Base-by-base conservation (phyloP, 192 early-diverging fungal genomes). In the Backusella circina region DNA sequence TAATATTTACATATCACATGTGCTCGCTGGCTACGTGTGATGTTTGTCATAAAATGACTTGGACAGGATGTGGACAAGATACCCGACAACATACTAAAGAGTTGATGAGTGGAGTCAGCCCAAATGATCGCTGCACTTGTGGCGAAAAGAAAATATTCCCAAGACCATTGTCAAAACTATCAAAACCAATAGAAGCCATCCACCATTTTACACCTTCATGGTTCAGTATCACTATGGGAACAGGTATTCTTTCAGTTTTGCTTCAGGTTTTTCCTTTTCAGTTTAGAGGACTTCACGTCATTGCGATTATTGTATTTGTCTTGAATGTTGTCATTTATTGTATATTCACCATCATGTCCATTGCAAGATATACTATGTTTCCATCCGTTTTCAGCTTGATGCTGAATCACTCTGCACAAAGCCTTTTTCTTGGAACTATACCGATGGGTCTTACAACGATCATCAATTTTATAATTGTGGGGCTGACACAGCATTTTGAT, bases 181-280 rank as follows among this genome's bases (percentile, higher is more conserved):
- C 54, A 10, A 61, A 26, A 61, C 54, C 69, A 13, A 16, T 23
- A 18, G 41, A 70, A 47, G 65, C 38, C 8, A 67, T 74, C 23
- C 41, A 33, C 16, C 80, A 86, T 35, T 89, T 89, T 44, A 88
- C 81, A 21, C 88, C 88, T 3, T 84, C 86, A n/a, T 89, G 86
- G 86, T 89, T 86, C 73, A 83, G 77, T 1, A 73, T 79, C 6
- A 81, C 78, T 2, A 87, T 88, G 86, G 85, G 88, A 37, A 89
- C 88, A 15, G 88, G 88, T 13, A 80, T 82, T 38, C 64, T 78
- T 0, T 77, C 76, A 3, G 37, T 77, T 1, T 54, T 86, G 31
- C 44, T 88, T 0, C 44, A 81, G 61, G 72, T 26, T 33, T 84
- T 85, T 26, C 88, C 88, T 36, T 85, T 85, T 57, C 57, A 76